Evolutionary conservation across 805 yeast species (phyloP).

Genomic region (Hanseniaspora lachancei): DNA sequence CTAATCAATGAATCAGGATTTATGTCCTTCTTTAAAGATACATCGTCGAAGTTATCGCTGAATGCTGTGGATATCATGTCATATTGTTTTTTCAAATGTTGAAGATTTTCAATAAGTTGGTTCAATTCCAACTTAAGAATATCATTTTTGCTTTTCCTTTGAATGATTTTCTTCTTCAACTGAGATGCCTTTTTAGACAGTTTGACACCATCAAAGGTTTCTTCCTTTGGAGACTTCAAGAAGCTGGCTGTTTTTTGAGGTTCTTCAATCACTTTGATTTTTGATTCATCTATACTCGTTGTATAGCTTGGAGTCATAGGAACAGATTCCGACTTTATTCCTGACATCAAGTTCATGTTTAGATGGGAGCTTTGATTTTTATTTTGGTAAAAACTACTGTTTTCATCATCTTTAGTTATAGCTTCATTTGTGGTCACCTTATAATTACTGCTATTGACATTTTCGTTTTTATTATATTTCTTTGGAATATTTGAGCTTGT

Average conservation of each 20-base stretch:
- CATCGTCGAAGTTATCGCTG: neutral
- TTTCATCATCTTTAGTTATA: neutral
- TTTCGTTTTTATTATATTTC: neutral
- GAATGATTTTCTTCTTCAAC: slow-evolving; percentile 20
- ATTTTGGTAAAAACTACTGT: neutral
- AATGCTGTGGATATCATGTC: slow-evolving; percentile 9
- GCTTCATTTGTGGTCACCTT: neutral
- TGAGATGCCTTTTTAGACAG: slow-evolving; percentile 14
- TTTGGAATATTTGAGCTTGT: neutral
- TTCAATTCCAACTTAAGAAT: slow-evolving; percentile 21
- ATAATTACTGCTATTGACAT: neutral
- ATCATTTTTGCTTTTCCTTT: slow-evolving; percentile 19
- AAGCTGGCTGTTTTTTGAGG: neutral
- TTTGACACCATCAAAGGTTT: neutral
- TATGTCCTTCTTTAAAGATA: neutral
- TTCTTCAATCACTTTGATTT: neutral
- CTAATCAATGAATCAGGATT: neutral
- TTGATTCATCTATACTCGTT: neutral
- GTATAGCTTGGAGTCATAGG: slow-evolving; percentile 13
- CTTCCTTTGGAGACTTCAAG: slow-evolving; percentile 9
- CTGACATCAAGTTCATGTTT: neutral
- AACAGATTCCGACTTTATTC: slow-evolving; percentile 9
- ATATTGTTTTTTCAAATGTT: slow-evolving; percentile 19
- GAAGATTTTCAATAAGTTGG: slow-evolving; percentile 20
- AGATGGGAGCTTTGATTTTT: neutral